Conservation (phyloP, 108 stramenopile genomes). For the Fistulifera pelliculosa region DNA sequence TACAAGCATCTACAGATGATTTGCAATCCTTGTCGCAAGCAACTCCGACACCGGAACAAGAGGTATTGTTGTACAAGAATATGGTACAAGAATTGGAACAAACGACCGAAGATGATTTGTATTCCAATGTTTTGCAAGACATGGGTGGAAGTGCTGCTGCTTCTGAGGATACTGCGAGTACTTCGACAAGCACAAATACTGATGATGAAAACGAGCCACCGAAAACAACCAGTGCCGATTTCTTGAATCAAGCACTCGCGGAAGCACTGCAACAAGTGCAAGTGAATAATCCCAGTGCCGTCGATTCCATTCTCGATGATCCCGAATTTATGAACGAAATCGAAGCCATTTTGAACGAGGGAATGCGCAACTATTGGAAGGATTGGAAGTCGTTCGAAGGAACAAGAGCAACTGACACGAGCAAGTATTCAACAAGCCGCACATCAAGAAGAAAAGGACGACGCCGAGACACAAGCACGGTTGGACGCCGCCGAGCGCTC, state of each 20-base stretch:
- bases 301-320: conserved; percentile 38
- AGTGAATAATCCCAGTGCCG: conserved; percentile 5
- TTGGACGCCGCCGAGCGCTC: conserved; percentile 34
- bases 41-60: conserved; percentile 20
- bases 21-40: not conserved
- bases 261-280: conserved; percentile 37
- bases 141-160: conserved; percentile 9
- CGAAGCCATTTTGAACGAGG: conserved; percentile 47
- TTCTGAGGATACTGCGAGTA: too few species aligned
- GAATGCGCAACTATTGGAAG: conserved; percentile 30
- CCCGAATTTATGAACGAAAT: conserved; percentile 53
- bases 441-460: conserved; percentile 8
- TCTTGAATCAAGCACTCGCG: conserved; percentile 40
- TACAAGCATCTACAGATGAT: not conserved
- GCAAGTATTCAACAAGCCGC: conserved; percentile 28
- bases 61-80: conserved; percentile 32
- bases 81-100: conserved; percentile 32
- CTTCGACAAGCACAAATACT: not conserved
- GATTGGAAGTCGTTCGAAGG: conserved; percentile 42
- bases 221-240: conserved; percentile 21
- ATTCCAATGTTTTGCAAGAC: conserved; percentile 24
- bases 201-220: not conserved
- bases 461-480: conserved; percentile 21
- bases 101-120: conserved; percentile 18
- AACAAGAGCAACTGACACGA: conserved; percentile 36